These are phyloP conservation scores for Candida neerlandica DNA, from an alignment of 1,139 yeast species.

Conservation along the genomic window DNA sequence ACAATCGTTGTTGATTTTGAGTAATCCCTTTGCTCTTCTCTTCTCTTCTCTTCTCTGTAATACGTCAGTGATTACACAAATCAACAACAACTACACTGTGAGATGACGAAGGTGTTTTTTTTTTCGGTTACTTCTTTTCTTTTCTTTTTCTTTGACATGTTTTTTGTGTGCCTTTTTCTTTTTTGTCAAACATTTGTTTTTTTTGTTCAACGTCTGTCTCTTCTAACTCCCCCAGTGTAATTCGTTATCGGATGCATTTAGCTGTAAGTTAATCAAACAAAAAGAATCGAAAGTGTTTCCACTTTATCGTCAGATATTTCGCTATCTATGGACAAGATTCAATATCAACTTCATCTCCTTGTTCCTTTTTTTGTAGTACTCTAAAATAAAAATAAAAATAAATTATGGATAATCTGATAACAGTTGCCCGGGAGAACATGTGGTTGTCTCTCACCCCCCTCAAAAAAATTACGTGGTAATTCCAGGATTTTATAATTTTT, in stretches of 20 bases:
- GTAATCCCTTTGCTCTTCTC: background rate
- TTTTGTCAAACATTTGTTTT: background rate
- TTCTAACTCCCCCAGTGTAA: too few relatives aligned
- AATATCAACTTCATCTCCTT: too few relatives aligned
- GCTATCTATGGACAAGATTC: background rate
- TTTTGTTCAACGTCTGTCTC: too few relatives aligned
- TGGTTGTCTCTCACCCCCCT: too few relatives aligned
- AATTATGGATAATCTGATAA: too few relatives aligned
- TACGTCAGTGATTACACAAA: conserved; percentile 1
- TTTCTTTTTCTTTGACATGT: background rate
- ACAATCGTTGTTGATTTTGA: background rate
- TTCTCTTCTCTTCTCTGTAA: too few relatives aligned
- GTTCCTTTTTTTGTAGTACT: too few relatives aligned
- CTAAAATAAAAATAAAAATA: too few relatives aligned
- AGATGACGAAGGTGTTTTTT: background rate
- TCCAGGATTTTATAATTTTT: too few relatives aligned
- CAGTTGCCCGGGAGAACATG: too few relatives aligned
- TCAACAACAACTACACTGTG: background rate
- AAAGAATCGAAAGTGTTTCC: background rate
- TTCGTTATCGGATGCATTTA: background rate
- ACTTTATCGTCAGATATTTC: background rate
- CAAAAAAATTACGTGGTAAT: too few relatives aligned
- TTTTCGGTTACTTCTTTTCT: background rate
- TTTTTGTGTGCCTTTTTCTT: background rate
- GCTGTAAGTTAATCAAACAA: background rate